Percentiles rank a stretch among this genome's conserved stretches.
Conservation (phyloP, 163 green algal species). For the Scenedesmus sp. region DNA sequence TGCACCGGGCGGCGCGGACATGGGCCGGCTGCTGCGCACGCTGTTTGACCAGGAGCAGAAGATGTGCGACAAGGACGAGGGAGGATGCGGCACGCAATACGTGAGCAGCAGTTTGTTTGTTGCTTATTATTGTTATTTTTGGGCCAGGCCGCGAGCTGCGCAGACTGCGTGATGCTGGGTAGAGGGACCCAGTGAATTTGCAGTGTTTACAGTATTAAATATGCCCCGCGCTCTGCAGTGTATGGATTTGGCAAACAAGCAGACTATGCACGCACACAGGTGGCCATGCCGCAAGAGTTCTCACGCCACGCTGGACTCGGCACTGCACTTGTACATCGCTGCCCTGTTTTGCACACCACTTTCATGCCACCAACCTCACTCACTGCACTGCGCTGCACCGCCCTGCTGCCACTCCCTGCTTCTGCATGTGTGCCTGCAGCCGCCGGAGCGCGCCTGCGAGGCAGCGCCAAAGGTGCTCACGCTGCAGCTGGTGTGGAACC, state of each 20-base stretch:
- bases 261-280: too few species aligned
- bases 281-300: too few species aligned
- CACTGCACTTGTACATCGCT: background rate
- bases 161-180: too few species aligned
- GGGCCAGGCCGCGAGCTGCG: too few species aligned
- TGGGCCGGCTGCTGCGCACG: conserved; percentile 53
- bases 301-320: too few species aligned
- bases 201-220: too few species aligned
- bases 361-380: too few species aligned
- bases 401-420: background rate
- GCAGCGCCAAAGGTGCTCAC: conserved; percentile 61
- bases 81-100: conserved; percentile 63
- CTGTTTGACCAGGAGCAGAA: conserved; percentile 69
- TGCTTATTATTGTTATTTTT: background rate
- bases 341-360: too few species aligned
- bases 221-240: too few species aligned
- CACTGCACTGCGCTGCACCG: background rate
- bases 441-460: conserved; percentile 45
- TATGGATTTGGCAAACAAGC: too few species aligned
- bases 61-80: conserved; percentile 75
- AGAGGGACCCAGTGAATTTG: too few species aligned
- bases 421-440: conserved; percentile 1
- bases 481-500: conserved; percentile 74
- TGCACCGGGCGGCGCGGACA: background rate
- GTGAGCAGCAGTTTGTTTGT: background rate